Base-by-base conservation (phyloP, 768 basidiomycete species). In the Boletus edulis region DNA sequence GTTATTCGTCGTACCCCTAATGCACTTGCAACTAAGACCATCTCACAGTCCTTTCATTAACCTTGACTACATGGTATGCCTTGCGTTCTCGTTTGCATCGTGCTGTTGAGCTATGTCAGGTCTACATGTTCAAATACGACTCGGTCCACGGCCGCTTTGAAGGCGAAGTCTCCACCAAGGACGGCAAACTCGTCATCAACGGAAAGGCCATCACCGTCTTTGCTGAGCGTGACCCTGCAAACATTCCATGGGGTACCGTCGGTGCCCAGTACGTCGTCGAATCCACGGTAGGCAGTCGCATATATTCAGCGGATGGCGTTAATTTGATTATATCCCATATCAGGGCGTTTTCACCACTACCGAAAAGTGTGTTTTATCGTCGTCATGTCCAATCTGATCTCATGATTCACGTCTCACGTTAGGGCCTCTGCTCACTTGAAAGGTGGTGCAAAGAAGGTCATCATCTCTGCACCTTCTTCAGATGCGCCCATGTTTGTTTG, bases 41-140 rank as follows among this genome's bases (percentile, higher is more conserved):
- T 32, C 24, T 24, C 29, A 49, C 55, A 96, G 94, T 76, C 96
- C 96, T 52, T 99, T 98, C 87, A 98, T 99, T 61, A 86, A 92
- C 72, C 86, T 95, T 63, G 82, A 87, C 3, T 98, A 99, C 85
- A 97, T 98, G 95, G 96, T 89, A 50, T 34, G 82, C 63, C 11
- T 45, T 17, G 2, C 1, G 11, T 41, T 29, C 6, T 35, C 32
- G 14, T 20, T 18, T 35, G 11, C 20, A n/a, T 38, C 31, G 12
- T 42, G 15, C 20, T 40, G 31, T 56, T 61, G 34, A 62, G 18
- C 43, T 18, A 32, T 51, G 18, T 20, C 55, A 92, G 90, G 89
- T 94, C 71, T 97, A 97, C 84, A 94, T 97, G 93, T 95, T 97
- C 89, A 96, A 94, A 81, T 95, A 85, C 70, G 93, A 95, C 72